Evolutionary conservation across 164 flowering plant genomes (phyloP).

Genomic region (Vitis rotundifolia): DNA sequence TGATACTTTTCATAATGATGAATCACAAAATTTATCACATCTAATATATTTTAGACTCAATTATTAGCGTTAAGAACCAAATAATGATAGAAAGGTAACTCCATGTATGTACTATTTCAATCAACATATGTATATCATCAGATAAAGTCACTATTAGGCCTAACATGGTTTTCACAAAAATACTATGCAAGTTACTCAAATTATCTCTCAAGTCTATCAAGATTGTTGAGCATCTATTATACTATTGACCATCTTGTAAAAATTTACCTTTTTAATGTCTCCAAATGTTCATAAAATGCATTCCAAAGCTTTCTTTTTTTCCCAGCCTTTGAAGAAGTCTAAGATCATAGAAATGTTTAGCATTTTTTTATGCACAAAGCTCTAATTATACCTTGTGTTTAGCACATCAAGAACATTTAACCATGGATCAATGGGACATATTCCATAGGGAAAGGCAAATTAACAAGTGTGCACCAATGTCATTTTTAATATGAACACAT

Average conservation of each 20-base stretch:
- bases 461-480: not conserved
- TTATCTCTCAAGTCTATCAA: no score
- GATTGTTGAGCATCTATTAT: no score
- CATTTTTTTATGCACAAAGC: constrained; percentile 3
- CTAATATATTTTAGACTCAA: not conserved
- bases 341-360: not conserved
- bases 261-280: not conserved
- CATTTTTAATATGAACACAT: no score
- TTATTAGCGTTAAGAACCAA: not conserved
- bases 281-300: no score
- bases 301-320: no score
- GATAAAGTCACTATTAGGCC: not conserved
- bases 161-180: no score
- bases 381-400: constrained; percentile 49
- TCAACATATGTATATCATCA: no score
- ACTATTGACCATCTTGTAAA: not conserved
- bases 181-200: no score
- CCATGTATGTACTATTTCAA: not conserved
- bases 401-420: constrained; percentile 65
- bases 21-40: not conserved
- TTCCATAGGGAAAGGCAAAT: not conserved
- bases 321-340: not conserved
- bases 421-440: not conserved
- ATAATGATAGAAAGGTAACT: not conserved
- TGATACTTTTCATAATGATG: no score